Conservation (phyloP, 352 stramenopile genomes). For the Blastocystis hominis region DNA sequence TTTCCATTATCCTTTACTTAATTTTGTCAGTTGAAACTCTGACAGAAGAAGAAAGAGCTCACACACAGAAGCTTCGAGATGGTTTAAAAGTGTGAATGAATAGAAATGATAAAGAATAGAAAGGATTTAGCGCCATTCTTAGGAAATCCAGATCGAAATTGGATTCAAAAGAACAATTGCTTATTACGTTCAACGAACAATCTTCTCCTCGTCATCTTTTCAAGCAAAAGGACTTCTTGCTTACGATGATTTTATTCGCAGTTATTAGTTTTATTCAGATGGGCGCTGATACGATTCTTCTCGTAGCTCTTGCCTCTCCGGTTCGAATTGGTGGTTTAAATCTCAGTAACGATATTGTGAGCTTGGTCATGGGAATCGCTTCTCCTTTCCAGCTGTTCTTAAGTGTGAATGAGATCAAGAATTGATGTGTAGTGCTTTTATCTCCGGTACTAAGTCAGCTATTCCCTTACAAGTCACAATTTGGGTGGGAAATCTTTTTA, state of each 20-base stretch:
- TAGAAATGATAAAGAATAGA: not conserved
- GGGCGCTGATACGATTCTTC: constrained; percentile 4
- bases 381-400: constrained; percentile 15
- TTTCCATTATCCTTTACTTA: not conserved
- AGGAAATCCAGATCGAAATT: not conserved
- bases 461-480: not conserved
- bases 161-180: not conserved
- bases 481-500: not conserved
- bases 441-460: not conserved
- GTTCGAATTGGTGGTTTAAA: not conserved
- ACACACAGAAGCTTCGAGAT: not conserved
- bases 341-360: not conserved
- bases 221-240: not conserved
- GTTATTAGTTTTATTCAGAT: constrained; percentile 19
- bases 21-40: constrained; percentile 23
- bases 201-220: constrained; percentile 13
- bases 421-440: not conserved
- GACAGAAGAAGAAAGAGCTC: not conserved
- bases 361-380: not conserved
- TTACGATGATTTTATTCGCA: not conserved
- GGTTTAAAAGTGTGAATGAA: not conserved
- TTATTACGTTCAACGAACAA: not conserved
- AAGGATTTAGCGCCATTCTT: constrained; percentile 2
- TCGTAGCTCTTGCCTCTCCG: not conserved
- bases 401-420: not conserved